Evolutionary conservation across 169 alveolate genomes (phyloP), one percentile per base, ranked within the genome.

Genomic region (Hammondia hammondi): DNA sequence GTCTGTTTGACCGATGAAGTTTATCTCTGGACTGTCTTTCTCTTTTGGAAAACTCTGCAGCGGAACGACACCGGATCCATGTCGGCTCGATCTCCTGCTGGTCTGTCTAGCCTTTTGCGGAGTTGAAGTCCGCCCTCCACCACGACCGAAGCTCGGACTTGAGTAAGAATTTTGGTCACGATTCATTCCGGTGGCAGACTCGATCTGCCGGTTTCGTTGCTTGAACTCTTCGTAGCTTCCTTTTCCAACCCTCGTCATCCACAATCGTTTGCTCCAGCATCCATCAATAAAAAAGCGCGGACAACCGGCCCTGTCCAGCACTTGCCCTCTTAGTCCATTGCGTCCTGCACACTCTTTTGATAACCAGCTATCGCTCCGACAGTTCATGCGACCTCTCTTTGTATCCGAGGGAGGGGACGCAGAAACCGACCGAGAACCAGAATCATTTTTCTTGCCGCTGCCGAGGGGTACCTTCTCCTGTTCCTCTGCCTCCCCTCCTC

Each of bases 241-340:
- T 37, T 46, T 82, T 27, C 90, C 90, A 14, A 82, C 24, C 37
- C 43, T 37, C 5, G 90, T 82, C 81, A 85, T 1, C 91, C 91
- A 85, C 45, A 85, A 21, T 21, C 52, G 91, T 39, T 56, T 39
- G 48, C 91, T 85, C 91, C 91, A 85, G 91, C 91, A 48, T 70
- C 91, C 91, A 52, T 52, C 91, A 27, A 85, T n/a, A 19, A n/a
- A 29, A 46, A n/a, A 85, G 46, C 77, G 91, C 4, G 91, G 91
- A n/a, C 27, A 6, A 3, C 91, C 91, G 29, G 91, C 6, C 77
- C 19, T 52, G 48, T 85, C 91, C 45, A 27, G 52, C 29, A 85
- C 91, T 46, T 48, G 81, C 56, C 81, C 91, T 4, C 77, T 12
- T 32, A 48, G 81, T 7, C 48, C 48, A 77, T 48, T 46, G 77